Base-by-base conservation (phyloP, 176 grass and related monocot species). In the Typha latifolia region DNA sequence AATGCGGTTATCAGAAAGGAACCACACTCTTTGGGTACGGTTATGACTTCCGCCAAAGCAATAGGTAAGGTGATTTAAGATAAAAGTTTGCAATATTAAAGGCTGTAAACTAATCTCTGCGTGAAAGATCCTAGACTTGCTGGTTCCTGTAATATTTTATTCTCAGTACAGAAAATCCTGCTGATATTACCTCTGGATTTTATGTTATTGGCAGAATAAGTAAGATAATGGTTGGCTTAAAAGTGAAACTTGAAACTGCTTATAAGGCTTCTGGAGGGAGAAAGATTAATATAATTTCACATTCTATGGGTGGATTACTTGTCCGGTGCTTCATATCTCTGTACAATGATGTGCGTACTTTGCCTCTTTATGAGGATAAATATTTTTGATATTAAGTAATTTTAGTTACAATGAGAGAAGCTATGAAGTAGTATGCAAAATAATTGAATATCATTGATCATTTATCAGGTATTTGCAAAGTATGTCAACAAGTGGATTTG, bases 291-390 rank as follows among this genome's bases (percentile, higher is more conserved):
- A 72, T 96, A 81, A 86, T 96, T 52, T 88, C 93, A 16, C 93
- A 96, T 79, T 96, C 93, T 63, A 96, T 96, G 93, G 93, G 93
- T 16, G 93, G 93, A 82, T 80, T 96, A 78, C 88, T 96, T 70
- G 80, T 96, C 19, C 64, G 78, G 62, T 89, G 85, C 81, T 91
- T 91, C 85, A 82, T 91, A 73, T 91, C 93, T 49, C 65, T 89
- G 66, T 73, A 96, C 68, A 84, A 53, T 86, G 88, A 96, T 82
- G 93, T 96, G 62, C 70, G 88, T 77, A 63, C 16, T 62, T 69
- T 69, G 67, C 65, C 64, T 43, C 23, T 12, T 29, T 37, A 37
- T 8, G 34, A 37, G 34, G n/a, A 26, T 68, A 32, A 43, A 26
- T n/a, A 3, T 51, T 69, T 63, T 13, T 61, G 18, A 64, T 57